Evolutionary conservation across 768 basidiomycete species (phyloP).

Genomic region (Fibroporia radiculosa): DNA sequence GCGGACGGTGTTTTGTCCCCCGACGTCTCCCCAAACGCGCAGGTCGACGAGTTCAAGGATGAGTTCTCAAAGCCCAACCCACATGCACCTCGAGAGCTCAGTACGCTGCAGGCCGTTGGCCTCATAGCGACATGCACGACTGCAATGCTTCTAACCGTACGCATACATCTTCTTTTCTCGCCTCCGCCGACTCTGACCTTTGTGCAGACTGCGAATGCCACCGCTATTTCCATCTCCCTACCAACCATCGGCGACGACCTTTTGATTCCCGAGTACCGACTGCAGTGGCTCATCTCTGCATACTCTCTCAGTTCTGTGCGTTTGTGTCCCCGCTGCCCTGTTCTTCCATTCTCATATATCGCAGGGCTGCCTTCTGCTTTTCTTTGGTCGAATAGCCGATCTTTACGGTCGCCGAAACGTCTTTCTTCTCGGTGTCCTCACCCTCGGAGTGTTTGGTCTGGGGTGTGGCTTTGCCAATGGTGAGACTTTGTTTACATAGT

Average conservation of each 20-base stretch:
- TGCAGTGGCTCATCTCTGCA: conserved; percentile 65
- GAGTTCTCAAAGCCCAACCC: not conserved
- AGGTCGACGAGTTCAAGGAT: not conserved
- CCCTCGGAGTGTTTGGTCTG: conserved; percentile 50
- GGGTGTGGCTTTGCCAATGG: conserved; percentile 59
- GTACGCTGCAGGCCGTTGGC: conserved; percentile 7
- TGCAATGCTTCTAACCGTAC: conserved; percentile 25
- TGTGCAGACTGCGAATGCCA: conserved; percentile 16
- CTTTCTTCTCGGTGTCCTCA: conserved; percentile 53
- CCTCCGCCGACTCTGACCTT: not conserved
- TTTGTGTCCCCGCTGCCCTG: conserved; percentile 4
- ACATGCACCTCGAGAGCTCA: not conserved
- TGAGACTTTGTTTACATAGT: no score
- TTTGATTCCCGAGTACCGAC: conserved; percentile 37
- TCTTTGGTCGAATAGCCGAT: conserved; percentile 76
- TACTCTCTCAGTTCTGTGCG: conserved; percentile 62
- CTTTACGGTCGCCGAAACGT: conserved; percentile 65
- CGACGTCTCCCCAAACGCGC: no score
- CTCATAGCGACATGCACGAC: conserved; percentile 22
- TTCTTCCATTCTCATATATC: not conserved
- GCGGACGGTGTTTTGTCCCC: no score
- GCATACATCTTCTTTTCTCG: conserved; percentile 1
- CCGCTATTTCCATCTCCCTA: conserved; percentile 21
- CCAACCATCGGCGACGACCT: conserved; percentile 31
- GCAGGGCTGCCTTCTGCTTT: conserved; percentile 71